phyloP scores from a whole-genome alignment of 1,284 basidiomycete genomes.

The Cutaneotrichosporon cutaneum region DNA sequence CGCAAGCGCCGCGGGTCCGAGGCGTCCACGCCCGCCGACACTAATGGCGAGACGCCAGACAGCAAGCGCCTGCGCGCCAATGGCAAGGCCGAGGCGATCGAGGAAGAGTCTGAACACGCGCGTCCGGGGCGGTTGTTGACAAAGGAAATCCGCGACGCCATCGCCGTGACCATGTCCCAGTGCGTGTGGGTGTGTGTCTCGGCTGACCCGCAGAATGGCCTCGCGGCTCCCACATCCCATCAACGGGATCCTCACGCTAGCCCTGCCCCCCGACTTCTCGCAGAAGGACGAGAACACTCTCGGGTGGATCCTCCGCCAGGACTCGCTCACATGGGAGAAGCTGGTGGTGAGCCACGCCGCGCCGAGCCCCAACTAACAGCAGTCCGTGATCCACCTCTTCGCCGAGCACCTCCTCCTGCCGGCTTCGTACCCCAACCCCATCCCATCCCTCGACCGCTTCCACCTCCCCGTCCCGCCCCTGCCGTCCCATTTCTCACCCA shows the following conservation, averaged over 20 bases:
- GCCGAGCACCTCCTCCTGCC: constrained; percentile 44
- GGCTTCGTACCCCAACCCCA: constrained; percentile 46
- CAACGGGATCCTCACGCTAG: constrained; percentile 38
- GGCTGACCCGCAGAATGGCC: constrained; percentile 37
- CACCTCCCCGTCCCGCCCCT: constrained; percentile 42
- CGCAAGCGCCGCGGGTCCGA: neutral
- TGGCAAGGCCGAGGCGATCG: constrained; percentile 14
- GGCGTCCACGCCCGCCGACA: neutral
- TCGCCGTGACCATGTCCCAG: constrained; percentile 38
- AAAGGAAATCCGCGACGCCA: constrained; percentile 35
- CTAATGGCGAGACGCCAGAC: constrained; percentile 16
- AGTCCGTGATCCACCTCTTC: constrained; percentile 44
- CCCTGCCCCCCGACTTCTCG: constrained; percentile 41
- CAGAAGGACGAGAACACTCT: constrained; percentile 47
- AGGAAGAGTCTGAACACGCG: constrained; percentile 10
- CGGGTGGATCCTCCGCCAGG: constrained; percentile 38
- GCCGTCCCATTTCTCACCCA: constrained; percentile 39
- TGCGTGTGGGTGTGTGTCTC: constrained; percentile 22
- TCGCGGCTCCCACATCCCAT: constrained; percentile 39
- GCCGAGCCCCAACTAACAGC: constrained; percentile 15
- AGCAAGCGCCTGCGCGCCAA: constrained; percentile 17
- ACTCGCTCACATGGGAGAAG: constrained; percentile 40
- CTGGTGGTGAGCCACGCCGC: constrained; percentile 34
- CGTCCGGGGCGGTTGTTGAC: constrained; percentile 23
- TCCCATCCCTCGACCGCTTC: constrained; percentile 40